Base-by-base conservation (phyloP, 139 green algal species). In the Helicosporidium sp. region DNA sequence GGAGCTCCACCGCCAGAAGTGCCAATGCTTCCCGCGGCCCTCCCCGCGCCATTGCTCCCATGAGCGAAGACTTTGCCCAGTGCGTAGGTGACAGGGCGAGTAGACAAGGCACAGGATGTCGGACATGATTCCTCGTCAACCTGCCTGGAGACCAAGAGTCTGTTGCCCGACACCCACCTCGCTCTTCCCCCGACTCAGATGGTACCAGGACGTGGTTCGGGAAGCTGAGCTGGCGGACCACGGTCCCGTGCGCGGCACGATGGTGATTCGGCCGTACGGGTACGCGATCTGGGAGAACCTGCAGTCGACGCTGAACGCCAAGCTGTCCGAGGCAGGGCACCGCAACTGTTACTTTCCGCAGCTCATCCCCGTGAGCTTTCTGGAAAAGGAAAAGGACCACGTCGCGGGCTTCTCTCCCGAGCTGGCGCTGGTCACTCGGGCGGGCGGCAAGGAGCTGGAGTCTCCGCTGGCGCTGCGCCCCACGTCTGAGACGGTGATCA, bases 331-430 rank as follows among this genome's bases (percentile, higher is more conserved):
- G 46, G 73, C 58, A 2, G 88, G 88, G 1, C 66, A 85, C 34
- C 37, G 87, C 42, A 97, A 97, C 54, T 81, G 76, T 25, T 96
- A 96, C 68, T 97, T 97, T 61, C 88, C 88, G 7, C 79, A 93
- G 70, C 80, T 99, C 54, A 99, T 99, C 46, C 90, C 90, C 4
- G 74, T 83, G 46, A 91, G 74, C 18, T 99, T 99, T 77, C 87
- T 99, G 41, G 63, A 79, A 18, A 96, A 95, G 62, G 90, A 99
- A 70, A 82, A 87, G n/a, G 66, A 78, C 49, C 90, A 99, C 53
- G 85, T 99, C 48, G 90, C 97, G 58, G 90, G 90, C n/a, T 99
- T 99, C 74, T 78, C 82, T 1, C 90, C 90, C 16, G 90, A 99
- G 77, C 76, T 99, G 40, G 89, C 89, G 2, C 52, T 99, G 1